phyloP scores from a whole-genome alignment of 169 alveolate genomes.

The Eimeria necatrix region DNA sequence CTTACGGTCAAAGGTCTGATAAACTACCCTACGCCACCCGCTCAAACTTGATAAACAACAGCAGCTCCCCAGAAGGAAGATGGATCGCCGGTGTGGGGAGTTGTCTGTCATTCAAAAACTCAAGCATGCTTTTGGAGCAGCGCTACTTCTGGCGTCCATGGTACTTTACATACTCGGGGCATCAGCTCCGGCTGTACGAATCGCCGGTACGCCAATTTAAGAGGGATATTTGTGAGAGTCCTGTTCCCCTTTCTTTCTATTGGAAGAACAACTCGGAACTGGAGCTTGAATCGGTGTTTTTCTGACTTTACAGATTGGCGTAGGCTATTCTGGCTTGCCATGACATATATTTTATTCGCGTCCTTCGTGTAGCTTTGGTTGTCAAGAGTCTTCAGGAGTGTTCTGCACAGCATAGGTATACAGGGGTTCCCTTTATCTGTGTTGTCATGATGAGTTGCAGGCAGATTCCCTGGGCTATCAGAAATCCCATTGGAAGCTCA shows the following conservation, averaged over 20 bases:
- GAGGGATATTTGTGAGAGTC: not conserved
- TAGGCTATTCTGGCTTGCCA: too few species aligned
- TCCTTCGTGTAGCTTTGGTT: not conserved
- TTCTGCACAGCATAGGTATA: not conserved
- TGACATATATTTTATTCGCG: too few species aligned
- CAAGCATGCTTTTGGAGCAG: constrained; percentile 48
- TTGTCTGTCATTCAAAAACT: not conserved
- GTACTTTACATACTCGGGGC: constrained; percentile 17
- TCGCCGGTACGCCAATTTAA: constrained; percentile 14
- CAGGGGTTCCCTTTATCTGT: not conserved
- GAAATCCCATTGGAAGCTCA: not conserved
- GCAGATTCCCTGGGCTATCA: constrained; percentile 31
- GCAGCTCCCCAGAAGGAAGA: not conserved
- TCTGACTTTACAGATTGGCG: not conserved
- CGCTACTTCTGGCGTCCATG: not conserved
- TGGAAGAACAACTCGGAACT: too few species aligned
- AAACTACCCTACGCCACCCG: too few species aligned
- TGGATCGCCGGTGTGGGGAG: not conserved
- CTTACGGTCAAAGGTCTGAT: too few species aligned
- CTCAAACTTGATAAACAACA: too few species aligned
- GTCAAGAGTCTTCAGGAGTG: not conserved
- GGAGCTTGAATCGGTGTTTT: too few species aligned
- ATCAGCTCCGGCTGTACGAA: constrained; percentile 26
- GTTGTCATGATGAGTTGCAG: not conserved
- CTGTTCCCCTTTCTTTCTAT: too few species aligned